Evolutionary conservation across 306 rosid genomes (phyloP).

Genomic region (Dicorynia guianensis): DNA sequence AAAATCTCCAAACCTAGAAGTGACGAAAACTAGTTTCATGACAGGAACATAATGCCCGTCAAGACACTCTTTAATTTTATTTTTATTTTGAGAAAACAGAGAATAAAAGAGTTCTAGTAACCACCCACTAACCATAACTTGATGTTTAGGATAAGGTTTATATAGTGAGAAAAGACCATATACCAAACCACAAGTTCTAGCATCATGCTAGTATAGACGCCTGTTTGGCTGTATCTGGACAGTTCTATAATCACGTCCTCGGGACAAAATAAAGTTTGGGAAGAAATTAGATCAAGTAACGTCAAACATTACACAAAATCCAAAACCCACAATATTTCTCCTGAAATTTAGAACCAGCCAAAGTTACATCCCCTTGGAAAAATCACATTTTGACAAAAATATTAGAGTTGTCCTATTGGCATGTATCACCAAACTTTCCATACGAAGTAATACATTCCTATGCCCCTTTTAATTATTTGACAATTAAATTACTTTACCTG

Average conservation of each 20-base stretch:
- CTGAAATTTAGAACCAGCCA: background rate
- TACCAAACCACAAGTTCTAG: background rate
- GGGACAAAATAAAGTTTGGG: background rate
- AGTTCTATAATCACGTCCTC: background rate
- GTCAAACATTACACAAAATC: background rate
- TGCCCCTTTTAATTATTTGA: background rate
- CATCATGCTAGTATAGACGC: background rate
- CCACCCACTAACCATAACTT: too few relatives aligned
- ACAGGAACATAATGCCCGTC: too few relatives aligned
- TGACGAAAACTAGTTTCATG: too few relatives aligned
- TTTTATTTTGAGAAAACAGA: too few relatives aligned
- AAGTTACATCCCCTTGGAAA: background rate
- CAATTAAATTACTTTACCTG: background rate
- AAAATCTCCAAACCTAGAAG: background rate
- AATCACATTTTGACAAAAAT: background rate
- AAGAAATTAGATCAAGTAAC: background rate
- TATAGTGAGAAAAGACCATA: background rate
- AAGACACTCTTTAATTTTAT: too few relatives aligned
- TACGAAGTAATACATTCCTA: background rate
- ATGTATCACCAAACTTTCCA: background rate
- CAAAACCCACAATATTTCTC: background rate
- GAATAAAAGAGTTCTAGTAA: too few relatives aligned
- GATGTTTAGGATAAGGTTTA: too few relatives aligned
- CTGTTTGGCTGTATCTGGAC: background rate
- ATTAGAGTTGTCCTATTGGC: background rate